Conservation (phyloP, 345 rosid species). For the Acer yangbiense region DNA sequence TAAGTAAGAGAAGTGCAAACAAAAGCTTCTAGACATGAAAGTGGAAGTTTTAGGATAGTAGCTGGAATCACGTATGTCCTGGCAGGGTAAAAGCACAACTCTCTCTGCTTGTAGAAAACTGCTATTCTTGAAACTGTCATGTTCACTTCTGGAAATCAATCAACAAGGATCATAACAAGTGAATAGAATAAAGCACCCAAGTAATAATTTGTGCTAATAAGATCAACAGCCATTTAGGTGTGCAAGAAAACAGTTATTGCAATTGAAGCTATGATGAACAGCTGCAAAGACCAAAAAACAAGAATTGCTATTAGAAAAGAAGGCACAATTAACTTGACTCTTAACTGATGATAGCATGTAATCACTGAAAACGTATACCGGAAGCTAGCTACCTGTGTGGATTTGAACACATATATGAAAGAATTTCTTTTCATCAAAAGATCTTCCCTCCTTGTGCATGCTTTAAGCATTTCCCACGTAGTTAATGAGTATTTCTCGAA, state of each 20-base stretch:
- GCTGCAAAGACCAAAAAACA: slow-evolving; percentile 1
- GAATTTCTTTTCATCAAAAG: neutral
- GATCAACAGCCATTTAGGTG: slow-evolving; percentile 18
- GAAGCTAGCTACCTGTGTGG: neutral
- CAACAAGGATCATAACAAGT: neutral
- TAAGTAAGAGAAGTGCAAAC: neutral
- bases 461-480: neutral
- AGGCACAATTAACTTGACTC: no score
- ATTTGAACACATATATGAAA: no score
- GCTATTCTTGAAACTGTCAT: neutral
- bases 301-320: no score
- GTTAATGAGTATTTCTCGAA: neutral
- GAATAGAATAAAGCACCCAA: no score
- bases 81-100: no score
- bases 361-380: no score
- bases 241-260: slow-evolving; percentile 26
- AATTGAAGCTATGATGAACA: slow-evolving; percentile 17
- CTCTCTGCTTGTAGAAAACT: neutral
- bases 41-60: neutral
- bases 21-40: neutral
- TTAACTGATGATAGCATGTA: no score
- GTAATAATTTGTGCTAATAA: no score
- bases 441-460: neutral
- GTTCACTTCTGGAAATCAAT: neutral
- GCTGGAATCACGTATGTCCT: neutral